A percentile compares a stretch with the other conserved stretches of the same genome.
Evolutionary conservation across 2,329 filamentous ascomycete genomes (phyloP).

Genomic region (Aureobasidium sp.): DNA sequence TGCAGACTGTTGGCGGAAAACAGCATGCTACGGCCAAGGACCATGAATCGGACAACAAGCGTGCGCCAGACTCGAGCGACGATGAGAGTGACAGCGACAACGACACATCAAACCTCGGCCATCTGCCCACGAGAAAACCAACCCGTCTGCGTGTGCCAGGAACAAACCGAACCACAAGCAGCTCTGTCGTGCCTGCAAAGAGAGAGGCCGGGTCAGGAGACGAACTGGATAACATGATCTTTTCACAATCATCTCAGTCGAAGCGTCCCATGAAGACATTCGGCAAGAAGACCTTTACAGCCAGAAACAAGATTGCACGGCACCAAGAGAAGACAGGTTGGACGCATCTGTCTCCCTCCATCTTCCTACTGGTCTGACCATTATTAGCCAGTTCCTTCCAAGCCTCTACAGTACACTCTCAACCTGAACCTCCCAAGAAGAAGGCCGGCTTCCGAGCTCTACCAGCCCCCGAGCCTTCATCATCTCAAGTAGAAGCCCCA

Average conservation of each 20-base stretch:
- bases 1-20: not conserved
- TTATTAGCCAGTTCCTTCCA: not conserved
- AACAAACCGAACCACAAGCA: not conserved
- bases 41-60: not conserved
- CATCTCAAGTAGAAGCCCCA: not conserved
- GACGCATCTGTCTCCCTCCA: not conserved
- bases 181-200: not conserved
- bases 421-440: not conserved
- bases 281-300: not conserved
- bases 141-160: not conserved
- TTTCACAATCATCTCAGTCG: not conserved
- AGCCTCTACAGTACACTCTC: not conserved
- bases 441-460: not conserved
- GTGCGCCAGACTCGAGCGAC: not conserved
- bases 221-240: not conserved
- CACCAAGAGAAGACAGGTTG: not conserved
- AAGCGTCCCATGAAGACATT: not conserved
- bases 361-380: not conserved
- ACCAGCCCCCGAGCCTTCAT: not conserved
- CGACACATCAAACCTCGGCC: not conserved
- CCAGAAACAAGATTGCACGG: not conserved
- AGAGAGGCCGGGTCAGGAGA: not conserved
- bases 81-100: constrained; percentile 2
- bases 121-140: not conserved
- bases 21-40: not conserved